phyloP scores from a whole-genome alignment of 106 monocot species.

The Alisma plantagoaquatica region DNA sequence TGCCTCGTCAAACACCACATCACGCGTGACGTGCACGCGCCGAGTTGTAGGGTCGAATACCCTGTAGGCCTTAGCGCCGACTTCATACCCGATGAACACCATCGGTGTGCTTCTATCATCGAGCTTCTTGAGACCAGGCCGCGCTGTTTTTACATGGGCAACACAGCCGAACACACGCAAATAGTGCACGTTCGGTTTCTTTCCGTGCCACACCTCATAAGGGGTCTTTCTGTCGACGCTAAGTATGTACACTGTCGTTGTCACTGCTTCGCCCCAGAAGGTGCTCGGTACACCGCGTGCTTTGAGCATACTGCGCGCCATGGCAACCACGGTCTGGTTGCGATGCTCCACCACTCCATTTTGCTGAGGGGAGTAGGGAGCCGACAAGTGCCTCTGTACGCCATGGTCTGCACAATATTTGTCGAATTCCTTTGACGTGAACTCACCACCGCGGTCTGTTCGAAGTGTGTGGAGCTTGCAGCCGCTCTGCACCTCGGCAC shows the following conservation, averaged over 20 bases:
- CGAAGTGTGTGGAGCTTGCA: too few relatives aligned
- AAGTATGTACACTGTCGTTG: background rate
- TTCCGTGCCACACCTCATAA: too few relatives aligned
- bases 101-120: too few relatives aligned
- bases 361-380: background rate
- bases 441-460: too few relatives aligned
- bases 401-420: background rate
- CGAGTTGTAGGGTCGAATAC: constrained; percentile 1
- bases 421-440: background rate
- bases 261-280: too few relatives aligned
- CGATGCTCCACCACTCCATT: too few relatives aligned
- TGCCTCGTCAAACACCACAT: constrained; percentile 2
- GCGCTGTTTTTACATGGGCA: too few relatives aligned
- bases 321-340: background rate
- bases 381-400: background rate
- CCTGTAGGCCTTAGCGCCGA: constrained; percentile 3
- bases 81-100: constrained; percentile 3
- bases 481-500: too few relatives aligned
- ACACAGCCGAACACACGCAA: too few relatives aligned
- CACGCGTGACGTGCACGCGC: too few relatives aligned
- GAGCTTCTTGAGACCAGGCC: too few relatives aligned
- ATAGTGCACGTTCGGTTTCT: background rate
- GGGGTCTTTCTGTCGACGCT: background rate
- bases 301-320: background rate
- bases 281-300: too few relatives aligned